Base-by-base conservation (phyloP, 1,284 basidiomycete genomes). In the Rhodofomes roseus region DNA sequence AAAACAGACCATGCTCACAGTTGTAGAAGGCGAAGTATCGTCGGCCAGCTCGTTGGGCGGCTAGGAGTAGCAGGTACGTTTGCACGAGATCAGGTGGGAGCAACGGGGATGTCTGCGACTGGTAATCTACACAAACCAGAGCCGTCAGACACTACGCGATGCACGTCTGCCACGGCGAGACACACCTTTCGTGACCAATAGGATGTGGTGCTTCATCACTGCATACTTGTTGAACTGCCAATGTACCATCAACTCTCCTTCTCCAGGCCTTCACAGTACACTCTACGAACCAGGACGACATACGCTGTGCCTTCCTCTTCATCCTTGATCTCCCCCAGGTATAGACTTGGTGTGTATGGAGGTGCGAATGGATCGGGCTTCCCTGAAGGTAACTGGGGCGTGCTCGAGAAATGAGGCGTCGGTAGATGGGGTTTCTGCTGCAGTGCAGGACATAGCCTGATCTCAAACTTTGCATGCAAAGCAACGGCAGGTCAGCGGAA, bases 1-100 rank as follows among this genome's bases (percentile, higher is more conserved):
- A 36, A 34, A 29, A 29, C 3, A 55, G 20, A 20, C 20, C n/a
- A 18, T 25, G 60, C 76, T 41, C 57, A 89, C 90, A 93, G 63
- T 96, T 96, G 73, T 93, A 96, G 75, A 95, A 95, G 0, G 89
- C 90, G 59, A 95, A 83, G 60, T 89, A 78, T 37, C 76, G 79
- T 54, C 76, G 79, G 9, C 82, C 82, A 2, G 78, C 77, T 68
- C 84, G 83, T 40, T 80, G 81, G 16, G 87, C 90, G 2, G 92
- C 88, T 6, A 81, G 73, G 1, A 96, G 77, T 40, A 95, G 74
- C 11, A 78, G 71, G 72, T 94, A 93, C 1, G 85, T 79, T 62
- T 88, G 83, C 1, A 89, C 84, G 4, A 96, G 80, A 70, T 96
- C 92, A 16, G 81, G 71, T 0, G 94, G 93, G 56, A 84, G 77